These are phyloP conservation scores for Candida pseudoglaebosa DNA, from an alignment of 805 yeast species.

Conservation along the genomic window DNA sequence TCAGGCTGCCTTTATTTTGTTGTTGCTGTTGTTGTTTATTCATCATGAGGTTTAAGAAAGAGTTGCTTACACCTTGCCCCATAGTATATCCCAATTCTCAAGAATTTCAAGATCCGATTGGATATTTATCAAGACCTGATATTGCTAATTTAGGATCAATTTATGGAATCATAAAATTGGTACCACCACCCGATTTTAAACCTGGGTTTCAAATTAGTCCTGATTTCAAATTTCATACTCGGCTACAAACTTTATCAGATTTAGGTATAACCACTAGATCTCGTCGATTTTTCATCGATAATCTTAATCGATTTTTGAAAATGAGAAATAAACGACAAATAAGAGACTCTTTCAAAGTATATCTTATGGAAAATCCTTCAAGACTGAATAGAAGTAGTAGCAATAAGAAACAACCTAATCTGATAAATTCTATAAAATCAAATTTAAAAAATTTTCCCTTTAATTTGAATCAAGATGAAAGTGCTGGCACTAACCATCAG, in stretches of 20 bases:
- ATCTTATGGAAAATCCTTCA: neutral
- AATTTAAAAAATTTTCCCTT: too few relatives aligned
- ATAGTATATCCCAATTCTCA: conserved; percentile 39
- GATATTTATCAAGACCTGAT: conserved; percentile 41
- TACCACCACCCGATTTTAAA: conserved; percentile 51
- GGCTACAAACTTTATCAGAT: conserved; percentile 66
- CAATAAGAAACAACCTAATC: too few relatives aligned
- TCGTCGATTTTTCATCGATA: conserved; percentile 57
- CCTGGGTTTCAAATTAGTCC: conserved; percentile 56
- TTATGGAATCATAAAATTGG: conserved; percentile 50
- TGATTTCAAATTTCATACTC: conserved; percentile 58
- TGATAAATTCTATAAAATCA: too few relatives aligned
- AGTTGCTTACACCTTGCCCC: conserved; percentile 38
- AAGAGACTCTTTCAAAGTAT: conserved; percentile 17
- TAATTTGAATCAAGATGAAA: too few relatives aligned
- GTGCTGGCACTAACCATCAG: too few relatives aligned
- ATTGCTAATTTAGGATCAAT: conserved; percentile 39
- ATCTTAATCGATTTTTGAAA: conserved; percentile 52
- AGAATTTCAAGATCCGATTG: conserved; percentile 50
- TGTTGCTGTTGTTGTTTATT: too few relatives aligned
- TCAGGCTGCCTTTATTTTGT: too few relatives aligned
- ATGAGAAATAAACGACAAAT: conserved; percentile 36
- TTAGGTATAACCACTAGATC: conserved; percentile 60
- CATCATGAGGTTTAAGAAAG: conserved; percentile 11
- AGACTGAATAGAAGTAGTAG: neutral